Base-by-base conservation (phyloP, 2,329 filamentous ascomycete species). In the Fonsecaea multimorphosa region DNA sequence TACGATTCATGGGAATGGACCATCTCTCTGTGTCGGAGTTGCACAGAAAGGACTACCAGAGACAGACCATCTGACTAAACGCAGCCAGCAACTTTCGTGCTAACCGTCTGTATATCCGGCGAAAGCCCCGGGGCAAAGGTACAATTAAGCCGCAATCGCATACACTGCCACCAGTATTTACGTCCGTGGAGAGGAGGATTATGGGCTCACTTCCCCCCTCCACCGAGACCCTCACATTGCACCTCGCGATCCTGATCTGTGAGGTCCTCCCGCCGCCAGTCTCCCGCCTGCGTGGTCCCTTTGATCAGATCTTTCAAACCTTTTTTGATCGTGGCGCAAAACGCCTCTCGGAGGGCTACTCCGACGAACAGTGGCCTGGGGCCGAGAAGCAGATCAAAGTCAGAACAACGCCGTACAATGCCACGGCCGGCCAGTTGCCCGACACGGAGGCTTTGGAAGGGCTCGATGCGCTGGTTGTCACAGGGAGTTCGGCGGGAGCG, bases 211-310 rank as follows among this genome's bases (percentile, higher is more conserved):
- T 31, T 6, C 51, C 51, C n/a, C 11, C 51, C 6, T 54, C 51
- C 11, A 31, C 27, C 51, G 51, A 54, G n/a, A 49, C 19, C 11
- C 44, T 49, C 44, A 54, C 51, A 6, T 9, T 54, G 16, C 51
- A 54, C 24, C 27, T 54, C 51, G 51, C 51, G 12, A 54, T 54
- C 19, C n/a, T 54, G 27, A 54, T 54, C 51, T 54, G 51, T n/a
- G 51, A 54, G 24, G 51, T 54, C 24, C 51, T 54, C 0, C 51
- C 51, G 7, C 51, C 51, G 51, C 27, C 14, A 7, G 31, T 54
- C 12, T 31, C 51, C 27, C 8, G 27, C 27, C 27, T 54, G 14
- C 27, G 51, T 5, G 51, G 51, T 31, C 51, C 51, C n/a, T 54
- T 54, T 32, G 51, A 54, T 12, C 51, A 54, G n/a, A 54, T 54